Base-by-base conservation (phyloP, 164 flowering plant genomes). In the Kalanchoe fedtschenkoi region DNA sequence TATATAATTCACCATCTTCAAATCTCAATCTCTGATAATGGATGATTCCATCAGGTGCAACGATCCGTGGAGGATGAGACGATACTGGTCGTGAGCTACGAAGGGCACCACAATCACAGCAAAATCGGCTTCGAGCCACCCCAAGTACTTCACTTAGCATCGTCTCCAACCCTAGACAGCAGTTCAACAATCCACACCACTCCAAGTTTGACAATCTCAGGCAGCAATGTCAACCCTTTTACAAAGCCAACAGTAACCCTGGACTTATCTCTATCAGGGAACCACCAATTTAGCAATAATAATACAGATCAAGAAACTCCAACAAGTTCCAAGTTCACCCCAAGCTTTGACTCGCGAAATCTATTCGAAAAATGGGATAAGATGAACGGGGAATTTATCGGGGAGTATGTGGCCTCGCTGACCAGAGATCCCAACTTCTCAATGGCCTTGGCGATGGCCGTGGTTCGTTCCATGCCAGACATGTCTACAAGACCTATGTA, bases 341-440 rank as follows among this genome's bases (percentile, higher is more conserved):
- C 55, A 47, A 47, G 28, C 24, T 47, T 19, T 32, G 35, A n/a
- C 3, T 30, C 24, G 9, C 6, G 21, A 5, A 14, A 58, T 32
- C 19, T 57, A 70, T 58, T 68, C 77, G 21, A 26, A 3, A 68
- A 61, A 41, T 29, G 43, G 4, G 72, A 61, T 26, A 35, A 79
- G 4, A 55, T 67, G 72, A 51, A 19, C 9, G 38, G 21, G 14
- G 15, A 8, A n/a, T 17, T 33, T 39, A 79, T 83, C 55, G 82
- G 81, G 56, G 76, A 86, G 42, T 81, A 79, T 82, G 89, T 84
- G 34, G 74, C 84, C 57, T 75, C 84, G 7, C 66, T 86, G 74
- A 81, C 83, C 0, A 84, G 68, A 62, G 85, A 84, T 71, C 84
- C 87, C 38, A 79, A 72, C 32, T 86, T 86, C 74, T 78, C 82